A percentile compares a stretch with the other conserved stretches of the same genome.
Evolutionary conservation across 1,139 yeast species (phyloP).

Genomic region (Geotrichum histeridarum): DNA sequence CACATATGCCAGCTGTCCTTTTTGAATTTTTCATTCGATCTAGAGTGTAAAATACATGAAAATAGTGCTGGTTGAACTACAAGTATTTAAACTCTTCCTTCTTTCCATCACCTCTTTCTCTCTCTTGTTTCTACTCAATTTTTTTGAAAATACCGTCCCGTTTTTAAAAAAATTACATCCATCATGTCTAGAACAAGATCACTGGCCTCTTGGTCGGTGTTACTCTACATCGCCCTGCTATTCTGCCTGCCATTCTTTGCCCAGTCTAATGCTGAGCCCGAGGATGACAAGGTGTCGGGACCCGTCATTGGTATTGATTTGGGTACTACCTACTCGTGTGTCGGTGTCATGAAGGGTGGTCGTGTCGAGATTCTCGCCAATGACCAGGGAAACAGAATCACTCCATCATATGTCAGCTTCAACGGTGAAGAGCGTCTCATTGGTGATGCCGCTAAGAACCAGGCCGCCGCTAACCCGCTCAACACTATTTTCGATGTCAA

Average conservation of each 20-base stretch:
- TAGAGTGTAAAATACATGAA: neutral
- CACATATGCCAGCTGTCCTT: slow-evolving; percentile 19
- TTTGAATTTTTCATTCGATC: slow-evolving; percentile 3
- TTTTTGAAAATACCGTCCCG: no score
- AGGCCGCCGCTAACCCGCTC: slow-evolving; percentile 73
- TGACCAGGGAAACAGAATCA: slow-evolving; percentile 93
- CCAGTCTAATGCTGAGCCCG: slow-evolving; percentile 44
- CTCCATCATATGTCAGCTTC: slow-evolving; percentile 87
- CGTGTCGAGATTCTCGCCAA: slow-evolving; percentile 89
- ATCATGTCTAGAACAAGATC: slow-evolving; percentile 26
- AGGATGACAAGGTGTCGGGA: slow-evolving; percentile 50
- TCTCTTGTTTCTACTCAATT: slow-evolving; percentile 2
- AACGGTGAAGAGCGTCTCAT: slow-evolving; percentile 81
- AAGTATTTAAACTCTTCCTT: slow-evolving; percentile 1
- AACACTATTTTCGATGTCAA: slow-evolving; percentile 83
- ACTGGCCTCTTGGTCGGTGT: slow-evolving; percentile 49
- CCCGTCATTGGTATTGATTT: slow-evolving; percentile 80
- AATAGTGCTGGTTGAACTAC: neutral
- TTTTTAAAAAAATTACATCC: slow-evolving; percentile 30
- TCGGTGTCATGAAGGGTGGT: slow-evolving; percentile 88
- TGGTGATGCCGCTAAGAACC: slow-evolving; percentile 94
- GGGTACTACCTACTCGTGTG: slow-evolving; percentile 91
- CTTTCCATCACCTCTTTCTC: slow-evolving; percentile 3
- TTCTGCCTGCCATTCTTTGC: slow-evolving; percentile 56
- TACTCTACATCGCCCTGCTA: slow-evolving; percentile 53